Evolutionary conservation across 305 asterid species (phyloP), one percentile per base, ranked within the genome.

Genomic region (Fraxinus floribunda): DNA sequence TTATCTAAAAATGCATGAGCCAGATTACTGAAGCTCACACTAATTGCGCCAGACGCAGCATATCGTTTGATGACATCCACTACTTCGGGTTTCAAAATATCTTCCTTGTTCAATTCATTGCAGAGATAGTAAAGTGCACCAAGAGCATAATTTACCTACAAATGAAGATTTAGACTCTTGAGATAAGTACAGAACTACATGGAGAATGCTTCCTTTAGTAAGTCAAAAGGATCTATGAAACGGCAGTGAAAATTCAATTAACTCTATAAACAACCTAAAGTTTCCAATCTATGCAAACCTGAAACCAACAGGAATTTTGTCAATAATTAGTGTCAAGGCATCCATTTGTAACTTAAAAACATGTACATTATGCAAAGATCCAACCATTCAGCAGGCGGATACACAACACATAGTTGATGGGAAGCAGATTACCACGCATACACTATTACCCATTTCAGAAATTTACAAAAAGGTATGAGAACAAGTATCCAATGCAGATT

Each of bases 1-100:
- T 87, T 90, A 79, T 92, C 95, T 84, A 95, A 82, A 85, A 94
- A 94, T 76, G 98, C 92, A 88, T 77, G 95, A 60, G 99, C 99
- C 5, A 94, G 83, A 90, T 93, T 95, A 78, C 95, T 83, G 84
- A 95, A 94, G 85, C 89, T 88, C 73, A 80, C 86, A 79, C 89
- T 91, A 76, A 91, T 92, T 35, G 85, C 84, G 7, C 60, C 20
- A 16, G 94, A 91, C 30, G 89, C 92, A 76, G 97, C 96, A 84
- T 89, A 93, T 81, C 94, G 87, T 82, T 88, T 85, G 71, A 95
- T 86, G 41, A 89, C 93, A 52, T 93, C 97, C 80, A 93, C 88
- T 34, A 94, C 89, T 86, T 94, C 97, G 4, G 97, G 92, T 87
- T 90, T 95, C 90, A 94, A 85, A 36, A 94, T 91, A 41, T 92